Base-by-base conservation (phyloP, 495 filamentous ascomycete genomes). In the Pseudevernia furfuracea region DNA sequence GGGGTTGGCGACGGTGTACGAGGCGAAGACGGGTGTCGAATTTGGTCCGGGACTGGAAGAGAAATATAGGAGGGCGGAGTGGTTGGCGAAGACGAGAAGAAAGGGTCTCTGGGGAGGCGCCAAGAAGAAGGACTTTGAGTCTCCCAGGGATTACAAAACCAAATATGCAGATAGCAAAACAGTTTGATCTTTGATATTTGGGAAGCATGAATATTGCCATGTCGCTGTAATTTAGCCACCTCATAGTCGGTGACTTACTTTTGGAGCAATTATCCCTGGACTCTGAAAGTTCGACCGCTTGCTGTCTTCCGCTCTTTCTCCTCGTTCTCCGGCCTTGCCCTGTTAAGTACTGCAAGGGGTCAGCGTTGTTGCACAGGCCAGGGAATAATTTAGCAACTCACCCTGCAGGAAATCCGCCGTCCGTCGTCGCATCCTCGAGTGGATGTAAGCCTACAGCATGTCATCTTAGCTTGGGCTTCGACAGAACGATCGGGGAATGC, bases 271-370 rank as follows among this genome's bases (percentile, higher is more conserved):
- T 48, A 83, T 66, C 73, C 79, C 66, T 88, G 86, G 53, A 90
- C 89, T 72, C 87, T 86, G 84, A 97, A 98, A 28, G 89, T 96
- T 66, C 94, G 86, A 66, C 94, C 94, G 77, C 91, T 97, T 36
- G 95, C 94, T 39, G 94, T 98, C 85, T 97, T 98, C 71, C 90
- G 86, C 78, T 98, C 94, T 75, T 94, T 96, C 75, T 97, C 95
- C 77, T 97, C 94, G 69, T 86, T 91, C 74, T 97, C 95, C 57
- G 92, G 90, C 72, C 94, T 78, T 60, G 94, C 91, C 82, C 95
- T 82, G 76, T 95, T 88, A 66, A 96, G 82, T 43, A 97, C 89
- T 92, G 68, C 48, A 60, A 23, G 10, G 46, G 15, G 56, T 81
- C 72, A 82, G 73, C 58, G 68, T 59, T 30, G 4, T 32, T 28